These are phyloP conservation scores for Willaertia magna DNA, from an alignment of 208 protist species.

Conservation along the genomic window DNA sequence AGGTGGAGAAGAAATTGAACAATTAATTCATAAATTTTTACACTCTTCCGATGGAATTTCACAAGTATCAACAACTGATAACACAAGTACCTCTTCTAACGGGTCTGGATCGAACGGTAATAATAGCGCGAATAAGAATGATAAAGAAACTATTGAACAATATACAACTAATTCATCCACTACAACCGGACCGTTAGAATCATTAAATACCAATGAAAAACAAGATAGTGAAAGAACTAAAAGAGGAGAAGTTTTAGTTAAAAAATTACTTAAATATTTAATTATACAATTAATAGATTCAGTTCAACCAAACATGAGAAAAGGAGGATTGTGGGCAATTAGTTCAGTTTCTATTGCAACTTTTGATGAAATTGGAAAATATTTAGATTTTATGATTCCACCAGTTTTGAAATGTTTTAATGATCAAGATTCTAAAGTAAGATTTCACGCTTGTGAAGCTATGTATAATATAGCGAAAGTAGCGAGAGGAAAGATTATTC, in stretches of 20 bases:
- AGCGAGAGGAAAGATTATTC: conserved; percentile 28
- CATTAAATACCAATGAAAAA: neutral
- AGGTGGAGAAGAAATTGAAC: neutral
- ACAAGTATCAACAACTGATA: neutral
- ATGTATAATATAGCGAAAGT: conserved; percentile 74
- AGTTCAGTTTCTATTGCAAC: neutral
- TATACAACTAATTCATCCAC: neutral
- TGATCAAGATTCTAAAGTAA: conserved; percentile 49
- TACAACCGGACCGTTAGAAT: neutral
- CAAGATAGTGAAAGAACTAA: neutral
- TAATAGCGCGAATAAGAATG: no score
- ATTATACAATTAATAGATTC: neutral
- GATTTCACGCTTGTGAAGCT: conserved; percentile 73
- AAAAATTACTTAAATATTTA: neutral
- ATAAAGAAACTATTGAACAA: no score
- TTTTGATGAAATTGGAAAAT: neutral
- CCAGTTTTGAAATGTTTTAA: conserved; percentile 25
- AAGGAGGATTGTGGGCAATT: neutral
- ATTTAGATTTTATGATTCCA: neutral
- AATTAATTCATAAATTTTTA: neutral
- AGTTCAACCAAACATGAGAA: conserved; percentile 1
- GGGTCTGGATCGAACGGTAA: no score
- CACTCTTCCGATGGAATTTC: neutral
- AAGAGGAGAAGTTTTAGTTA: neutral
- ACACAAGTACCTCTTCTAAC: no score